Percentiles rank a stretch among this genome's conserved stretches.
These are phyloP conservation scores for Penicillium rolfsii DNA, from an alignment of 2,329 filamentous ascomycete genomes.

Conservation along the genomic window DNA sequence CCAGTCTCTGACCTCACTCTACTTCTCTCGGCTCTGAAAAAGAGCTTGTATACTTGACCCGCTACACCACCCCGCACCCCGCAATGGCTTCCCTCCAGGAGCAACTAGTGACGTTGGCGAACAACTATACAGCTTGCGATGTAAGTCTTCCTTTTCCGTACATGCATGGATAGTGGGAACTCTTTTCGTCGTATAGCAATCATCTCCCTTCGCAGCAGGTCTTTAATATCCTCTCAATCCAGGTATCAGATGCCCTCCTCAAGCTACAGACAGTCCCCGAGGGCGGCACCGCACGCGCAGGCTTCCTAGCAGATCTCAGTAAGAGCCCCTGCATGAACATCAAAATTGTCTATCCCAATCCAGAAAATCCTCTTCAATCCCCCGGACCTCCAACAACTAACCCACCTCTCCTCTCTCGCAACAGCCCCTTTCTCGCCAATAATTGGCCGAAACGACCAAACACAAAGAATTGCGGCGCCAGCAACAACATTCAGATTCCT, in stretches of 20 bases:
- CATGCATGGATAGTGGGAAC: not conserved
- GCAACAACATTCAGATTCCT: constrained; percentile 59
- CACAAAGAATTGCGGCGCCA: constrained; percentile 46
- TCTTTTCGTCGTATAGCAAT: not conserved
- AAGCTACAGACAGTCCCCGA: constrained; percentile 59
- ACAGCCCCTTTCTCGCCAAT: constrained; percentile 42
- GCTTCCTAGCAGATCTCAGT: constrained; percentile 68
- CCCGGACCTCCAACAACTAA: not conserved
- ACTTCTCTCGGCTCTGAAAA: not conserved
- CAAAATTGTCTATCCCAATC: not conserved
- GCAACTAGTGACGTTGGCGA: constrained; percentile 35
- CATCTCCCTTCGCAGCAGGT: not conserved
- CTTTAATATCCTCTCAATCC: not conserved
- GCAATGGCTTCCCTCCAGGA: constrained; percentile 39
- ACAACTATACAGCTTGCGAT: constrained; percentile 50
- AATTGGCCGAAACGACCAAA: constrained; percentile 31
- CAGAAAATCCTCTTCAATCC: not conserved
- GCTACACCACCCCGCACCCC: constrained; percentile 22
- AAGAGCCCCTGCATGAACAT: not conserved
- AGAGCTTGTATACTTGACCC: constrained; percentile 2
- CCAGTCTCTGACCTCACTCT: not conserved
- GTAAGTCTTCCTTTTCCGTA: constrained; percentile 28
- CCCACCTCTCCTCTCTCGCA: not conserved
- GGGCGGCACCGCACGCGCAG: constrained; percentile 60
- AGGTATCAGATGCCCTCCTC: constrained; percentile 73